These are phyloP conservation scores for Penicillium olsonii DNA, from an alignment of 2,329 filamentous ascomycete species.

Conservation along the genomic window DNA sequence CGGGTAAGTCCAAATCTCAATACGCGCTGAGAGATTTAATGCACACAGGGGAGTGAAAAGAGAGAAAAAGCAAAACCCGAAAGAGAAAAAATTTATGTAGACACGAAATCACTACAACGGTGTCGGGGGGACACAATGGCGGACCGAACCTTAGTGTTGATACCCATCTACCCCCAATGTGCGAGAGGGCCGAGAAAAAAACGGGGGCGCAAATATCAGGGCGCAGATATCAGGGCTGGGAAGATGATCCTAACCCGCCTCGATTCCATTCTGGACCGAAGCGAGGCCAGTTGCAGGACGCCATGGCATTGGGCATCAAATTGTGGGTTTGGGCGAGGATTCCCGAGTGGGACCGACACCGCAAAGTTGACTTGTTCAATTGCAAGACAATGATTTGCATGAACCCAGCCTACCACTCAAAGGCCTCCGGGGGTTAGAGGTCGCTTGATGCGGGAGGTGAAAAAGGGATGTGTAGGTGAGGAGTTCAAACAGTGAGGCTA, in stretches of 20 bases:
- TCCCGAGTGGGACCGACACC: conserved; percentile 15
- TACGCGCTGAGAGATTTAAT: conserved; percentile 8
- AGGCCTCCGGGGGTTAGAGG: neutral
- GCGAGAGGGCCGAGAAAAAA: conserved; percentile 13
- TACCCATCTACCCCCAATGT: conserved; percentile 21
- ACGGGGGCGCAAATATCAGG: neutral
- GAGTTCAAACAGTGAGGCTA: conserved; percentile 13
- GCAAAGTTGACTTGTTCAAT: conserved; percentile 27
- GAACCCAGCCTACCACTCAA: neutral
- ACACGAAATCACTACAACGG: conserved; percentile 11
- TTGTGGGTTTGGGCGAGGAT: conserved; percentile 20
- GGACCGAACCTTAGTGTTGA: conserved; percentile 29
- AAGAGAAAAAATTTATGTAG: conserved; percentile 13
- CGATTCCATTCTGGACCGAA: conserved; percentile 23
- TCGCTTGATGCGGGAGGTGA: conserved; percentile 7
- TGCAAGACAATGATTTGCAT: conserved; percentile 8
- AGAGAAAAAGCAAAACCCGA: conserved; percentile 4
- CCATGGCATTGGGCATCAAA: conserved; percentile 31
- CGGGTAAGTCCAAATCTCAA: conserved; percentile 28
- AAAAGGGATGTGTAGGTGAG: neutral
- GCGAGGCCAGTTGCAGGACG: conserved; percentile 24
- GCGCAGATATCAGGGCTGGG: conserved; percentile 8
- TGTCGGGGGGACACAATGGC: conserved; percentile 12
- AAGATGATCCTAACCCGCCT: conserved; percentile 16
- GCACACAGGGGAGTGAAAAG: conserved; percentile 12